A percentile compares a stretch with the other conserved stretches of the same genome.
These are phyloP conservation scores for Pouteria campechiana DNA, from an alignment of 179 eudicot species.

Conservation along the genomic window DNA sequence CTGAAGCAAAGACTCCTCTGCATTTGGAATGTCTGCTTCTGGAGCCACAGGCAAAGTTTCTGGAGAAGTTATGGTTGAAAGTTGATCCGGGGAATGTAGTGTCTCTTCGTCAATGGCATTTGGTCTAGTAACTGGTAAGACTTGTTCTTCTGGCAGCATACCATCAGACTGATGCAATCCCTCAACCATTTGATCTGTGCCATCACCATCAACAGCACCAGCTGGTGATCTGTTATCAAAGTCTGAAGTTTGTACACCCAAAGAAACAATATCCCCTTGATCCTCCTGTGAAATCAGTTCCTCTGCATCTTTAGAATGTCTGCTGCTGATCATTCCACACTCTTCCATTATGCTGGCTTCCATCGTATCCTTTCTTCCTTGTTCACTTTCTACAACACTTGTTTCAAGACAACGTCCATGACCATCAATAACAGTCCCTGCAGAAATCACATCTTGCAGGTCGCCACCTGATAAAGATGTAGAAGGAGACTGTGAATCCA, in stretches of 20 bases:
- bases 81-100: slow-evolving; percentile 5
- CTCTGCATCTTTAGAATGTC: neutral
- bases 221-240: slow-evolving; percentile 5
- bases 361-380: slow-evolving; percentile 4
- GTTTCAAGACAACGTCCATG: no score
- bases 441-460: no score
- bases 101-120: neutral
- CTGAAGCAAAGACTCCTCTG: slow-evolving; percentile 5
- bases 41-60: slow-evolving; percentile 6
- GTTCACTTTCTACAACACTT: slow-evolving; percentile 11
- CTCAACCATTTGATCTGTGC: slow-evolving; percentile 2
- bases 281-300: no score
- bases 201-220: slow-evolving; percentile 16
- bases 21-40: slow-evolving; percentile 7
- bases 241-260: slow-evolving; percentile 5
- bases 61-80: slow-evolving; percentile 7
- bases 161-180: no score
- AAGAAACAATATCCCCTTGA: neutral
- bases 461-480: slow-evolving; percentile 5
- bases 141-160: no score
- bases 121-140: slow-evolving; percentile 3
- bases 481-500: slow-evolving; percentile 10
- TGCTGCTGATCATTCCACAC: slow-evolving; percentile 2
- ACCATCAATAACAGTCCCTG: no score
- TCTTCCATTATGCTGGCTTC: slow-evolving; percentile 7